Percentiles rank a stretch among this genome's conserved stretches.
These are phyloP conservation scores for Backusella tuberculispora DNA, from an alignment of 192 early-diverging fungal genomes.

Conservation along the genomic window DNA sequence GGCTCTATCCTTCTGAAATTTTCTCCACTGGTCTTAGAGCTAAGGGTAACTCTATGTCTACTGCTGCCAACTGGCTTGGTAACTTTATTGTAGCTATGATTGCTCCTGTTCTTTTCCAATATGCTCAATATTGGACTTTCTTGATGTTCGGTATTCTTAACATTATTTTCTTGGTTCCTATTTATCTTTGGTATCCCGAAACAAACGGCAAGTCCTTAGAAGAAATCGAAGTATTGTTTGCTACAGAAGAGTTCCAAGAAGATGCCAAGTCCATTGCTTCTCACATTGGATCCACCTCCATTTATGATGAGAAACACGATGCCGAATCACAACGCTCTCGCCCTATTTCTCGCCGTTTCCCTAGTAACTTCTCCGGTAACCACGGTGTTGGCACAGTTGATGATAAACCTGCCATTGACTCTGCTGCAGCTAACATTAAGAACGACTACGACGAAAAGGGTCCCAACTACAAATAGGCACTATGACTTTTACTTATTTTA, in stretches of 20 bases:
- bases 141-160: slow-evolving; percentile 64
- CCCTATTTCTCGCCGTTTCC: slow-evolving; percentile 31
- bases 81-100: slow-evolving; percentile 73
- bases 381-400: slow-evolving; percentile 15
- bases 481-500: background rate
- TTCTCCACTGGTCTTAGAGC: slow-evolving; percentile 77
- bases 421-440: slow-evolving; percentile 35
- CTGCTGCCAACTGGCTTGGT: slow-evolving; percentile 82
- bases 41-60: slow-evolving; percentile 75
- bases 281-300: slow-evolving; percentile 33
- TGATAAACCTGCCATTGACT: slow-evolving; percentile 28
- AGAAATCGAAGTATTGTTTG: slow-evolving; percentile 55
- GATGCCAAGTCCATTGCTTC: slow-evolving; percentile 34
- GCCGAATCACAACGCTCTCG: slow-evolving; percentile 30
- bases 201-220: slow-evolving; percentile 78
- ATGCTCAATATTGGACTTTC: slow-evolving; percentile 58
- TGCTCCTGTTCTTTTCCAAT: slow-evolving; percentile 66
- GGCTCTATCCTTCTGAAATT: slow-evolving; percentile 84
- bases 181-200: slow-evolving; percentile 78
- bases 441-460: slow-evolving; percentile 32
- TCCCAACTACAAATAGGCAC: slow-evolving; percentile 31
- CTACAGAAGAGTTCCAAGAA: slow-evolving; percentile 32
- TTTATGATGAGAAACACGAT: slow-evolving; percentile 37
- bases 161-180: slow-evolving; percentile 51
- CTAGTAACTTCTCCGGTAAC: slow-evolving; percentile 27